Base-by-base conservation (phyloP, 148 eudicot genomes). In the Pouteria glomerata region DNA sequence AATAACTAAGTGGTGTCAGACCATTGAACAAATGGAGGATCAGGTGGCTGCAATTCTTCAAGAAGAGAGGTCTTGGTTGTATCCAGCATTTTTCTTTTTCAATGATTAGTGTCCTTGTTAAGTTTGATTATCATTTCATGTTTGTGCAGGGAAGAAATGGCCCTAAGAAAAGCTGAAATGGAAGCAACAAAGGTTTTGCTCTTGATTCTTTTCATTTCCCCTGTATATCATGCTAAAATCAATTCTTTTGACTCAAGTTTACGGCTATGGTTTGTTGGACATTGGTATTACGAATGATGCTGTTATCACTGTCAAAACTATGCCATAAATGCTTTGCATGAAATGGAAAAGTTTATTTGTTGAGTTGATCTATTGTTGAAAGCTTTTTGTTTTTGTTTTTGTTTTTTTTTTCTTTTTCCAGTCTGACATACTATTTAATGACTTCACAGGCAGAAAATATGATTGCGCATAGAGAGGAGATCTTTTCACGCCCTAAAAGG, bases 111-210 rank as follows among this genome's bases (percentile, higher is more conserved):
- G 31, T 19, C 47, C 39, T 45, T 62, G 4, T 14, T 29, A 50
- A 57, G 7, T 8, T 31, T 6, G 39, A 14, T 68, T 35, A 7
- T 42, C 18, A 30, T 69, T 35, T 73, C 34, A 11, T 11, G 65
- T 69, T n/a, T 67, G 5, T 73, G 63, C 76, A 85, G 89, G 87
- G 98, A 95, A 82, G 98, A 95, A 79, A 91, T 91, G 96, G 87
- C 85, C n/a, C 70, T 95, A 66, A 91, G 98, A 70, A 95, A 89
- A 82, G 98, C 98, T 67, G 98, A 91, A 86, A 95, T 95, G 98
- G 96, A 95, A 72, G 97, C 93, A 31, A 79, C 91, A 44, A 95
- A 95, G 98, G 97, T 93, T 59, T 67, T 81, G 63, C 62, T 42
- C 58, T 26, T 59, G n/a, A 14, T 16, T 70, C 35, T 69, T 30